Percentiles rank a stretch among this genome's conserved stretches.
Conservation (phyloP, 2,329 filamentous ascomycete species). For the Colletotrichum tofieldiae region DNA sequence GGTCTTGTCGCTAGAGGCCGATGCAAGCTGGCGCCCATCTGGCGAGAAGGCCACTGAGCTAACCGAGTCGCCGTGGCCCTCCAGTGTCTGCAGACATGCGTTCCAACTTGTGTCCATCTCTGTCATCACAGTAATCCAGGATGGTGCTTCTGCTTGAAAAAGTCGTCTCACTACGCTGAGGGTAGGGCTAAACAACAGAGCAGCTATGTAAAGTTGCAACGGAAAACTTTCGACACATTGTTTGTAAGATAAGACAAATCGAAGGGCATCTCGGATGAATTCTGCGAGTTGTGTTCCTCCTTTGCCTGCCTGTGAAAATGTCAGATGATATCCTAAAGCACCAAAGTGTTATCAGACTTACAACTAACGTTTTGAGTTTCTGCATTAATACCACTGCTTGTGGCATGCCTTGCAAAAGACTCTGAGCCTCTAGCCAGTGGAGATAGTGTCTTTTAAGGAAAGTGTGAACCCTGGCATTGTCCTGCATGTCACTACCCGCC, state of each 20-base stretch:
- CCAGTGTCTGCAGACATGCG: constrained; percentile 42
- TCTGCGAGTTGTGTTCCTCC: constrained; percentile 42
- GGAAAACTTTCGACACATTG: constrained; percentile 48
- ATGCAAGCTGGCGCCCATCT: constrained; percentile 7
- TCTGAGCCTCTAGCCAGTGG: too few relatives aligned
- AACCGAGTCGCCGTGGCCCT: constrained; percentile 44
- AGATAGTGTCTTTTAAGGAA: not conserved
- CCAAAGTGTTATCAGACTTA: constrained; percentile 51
- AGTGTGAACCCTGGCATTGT: too few relatives aligned
- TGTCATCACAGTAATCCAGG: constrained; percentile 41
- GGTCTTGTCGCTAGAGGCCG: too few relatives aligned
- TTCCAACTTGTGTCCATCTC: constrained; percentile 30
- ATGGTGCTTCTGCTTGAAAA: constrained; percentile 44
- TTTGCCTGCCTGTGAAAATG: not conserved
- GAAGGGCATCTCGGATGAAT: constrained; percentile 47
- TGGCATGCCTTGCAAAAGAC: too few relatives aligned
- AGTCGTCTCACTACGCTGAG: constrained; percentile 44
- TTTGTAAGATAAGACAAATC: constrained; percentile 49
- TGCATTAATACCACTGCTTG: too few relatives aligned
- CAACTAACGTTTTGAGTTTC: constrained; percentile 41
- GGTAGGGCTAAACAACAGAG: constrained; percentile 52
- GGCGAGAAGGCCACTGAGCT: constrained; percentile 24
- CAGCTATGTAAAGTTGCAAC: constrained; percentile 54
- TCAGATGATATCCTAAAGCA: constrained; percentile 1
- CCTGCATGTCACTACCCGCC: too few relatives aligned